phyloP scores from a whole-genome alignment of 2,329 filamentous ascomycete species.

The Penicillium rolfsii region DNA sequence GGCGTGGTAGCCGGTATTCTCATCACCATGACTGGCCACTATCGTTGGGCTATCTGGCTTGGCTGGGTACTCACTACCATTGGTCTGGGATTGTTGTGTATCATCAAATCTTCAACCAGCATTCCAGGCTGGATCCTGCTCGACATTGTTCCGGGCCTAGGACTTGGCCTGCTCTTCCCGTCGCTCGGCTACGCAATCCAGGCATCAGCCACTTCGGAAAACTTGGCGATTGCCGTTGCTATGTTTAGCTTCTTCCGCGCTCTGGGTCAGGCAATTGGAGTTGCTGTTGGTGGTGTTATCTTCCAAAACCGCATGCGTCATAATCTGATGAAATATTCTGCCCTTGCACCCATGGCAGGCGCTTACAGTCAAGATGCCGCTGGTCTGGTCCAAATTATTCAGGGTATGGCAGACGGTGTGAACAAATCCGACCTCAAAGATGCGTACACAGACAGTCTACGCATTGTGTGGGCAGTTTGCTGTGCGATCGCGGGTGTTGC shows the following conservation, averaged over 20 bases:
- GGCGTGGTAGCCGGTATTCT: slow-evolving; percentile 54
- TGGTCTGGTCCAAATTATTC: slow-evolving; percentile 62
- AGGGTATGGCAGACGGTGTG: slow-evolving; percentile 52
- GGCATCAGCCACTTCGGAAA: slow-evolving; percentile 59
- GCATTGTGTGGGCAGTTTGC: slow-evolving; percentile 61
- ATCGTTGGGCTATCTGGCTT: slow-evolving; percentile 62
- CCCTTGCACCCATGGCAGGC: slow-evolving; percentile 52
- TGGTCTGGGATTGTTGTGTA: slow-evolving; percentile 56
- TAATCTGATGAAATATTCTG: slow-evolving; percentile 54
- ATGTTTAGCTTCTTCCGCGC: slow-evolving; percentile 70
- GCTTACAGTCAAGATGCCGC: slow-evolving; percentile 62
- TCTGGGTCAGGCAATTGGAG: slow-evolving; percentile 67
- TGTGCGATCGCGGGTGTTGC: slow-evolving; percentile 57
- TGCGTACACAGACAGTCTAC: slow-evolving; percentile 59
- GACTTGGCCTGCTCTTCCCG: slow-evolving; percentile 67
- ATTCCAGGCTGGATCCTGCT: slow-evolving; percentile 63
- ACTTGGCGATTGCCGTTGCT: slow-evolving; percentile 64
- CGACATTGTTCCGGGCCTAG: slow-evolving; percentile 62
- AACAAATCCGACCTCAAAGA: slow-evolving; percentile 52
- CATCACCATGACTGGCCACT: slow-evolving; percentile 60
- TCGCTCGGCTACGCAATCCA: slow-evolving; percentile 67
- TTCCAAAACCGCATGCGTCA: slow-evolving; percentile 68
- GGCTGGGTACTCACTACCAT: slow-evolving; percentile 65
- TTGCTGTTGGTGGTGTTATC: slow-evolving; percentile 68
- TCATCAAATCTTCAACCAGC: slow-evolving; percentile 49